Evolutionary conservation across 1,284 basidiomycete species (phyloP), one percentile per base, ranked within the genome.

Genomic region (Uromyces viciae-fabae): DNA sequence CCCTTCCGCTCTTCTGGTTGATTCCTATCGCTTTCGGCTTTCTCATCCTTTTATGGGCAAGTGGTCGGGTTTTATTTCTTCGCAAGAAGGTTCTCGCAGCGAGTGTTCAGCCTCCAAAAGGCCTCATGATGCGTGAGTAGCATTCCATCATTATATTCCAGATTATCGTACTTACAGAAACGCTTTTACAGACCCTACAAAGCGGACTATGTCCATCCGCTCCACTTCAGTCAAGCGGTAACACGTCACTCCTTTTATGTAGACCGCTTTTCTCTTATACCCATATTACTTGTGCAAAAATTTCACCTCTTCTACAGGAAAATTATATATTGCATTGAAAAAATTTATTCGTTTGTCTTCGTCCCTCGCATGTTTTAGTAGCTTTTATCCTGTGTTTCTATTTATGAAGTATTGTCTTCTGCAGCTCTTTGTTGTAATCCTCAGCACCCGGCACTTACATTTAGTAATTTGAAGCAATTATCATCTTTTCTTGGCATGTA

Each of bases 1-100:
- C 91, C 14, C 89, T 88, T 33, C 91, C 90, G 15, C 84, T 91
- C 43, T 91, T 91, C 85, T 91, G 91, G 90, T 88, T 91, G 36
- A 90, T 92, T 54, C 90, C 91, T 2, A 85, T 88, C 46, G 90
- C 87, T 2, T 91, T 91, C 82, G 91, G 91, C 33, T 84, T 88
- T n/a, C 73, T 91, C 52, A 86, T 90, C 8, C 86, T 91, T n/a
- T 87, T 84, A 0, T 91, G 90, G 90, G 86, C 90, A 25, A 89
- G 89, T 33, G 83, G 91, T 38, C 87, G 90, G 17, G 90, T 91
- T 17, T 62, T 91, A 38, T 81, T 91, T 52, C 83, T 91, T 82
- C 86, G 90, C 46, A 90, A 89, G 83, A 88, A 88, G 22, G 86
- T 91, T 33, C 88, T 90, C 83, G 87, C 88, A 78, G 85, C 88